Base-by-base conservation (phyloP, 495 filamentous ascomycete genomes). In the Aspergillus biplanus region DNA sequence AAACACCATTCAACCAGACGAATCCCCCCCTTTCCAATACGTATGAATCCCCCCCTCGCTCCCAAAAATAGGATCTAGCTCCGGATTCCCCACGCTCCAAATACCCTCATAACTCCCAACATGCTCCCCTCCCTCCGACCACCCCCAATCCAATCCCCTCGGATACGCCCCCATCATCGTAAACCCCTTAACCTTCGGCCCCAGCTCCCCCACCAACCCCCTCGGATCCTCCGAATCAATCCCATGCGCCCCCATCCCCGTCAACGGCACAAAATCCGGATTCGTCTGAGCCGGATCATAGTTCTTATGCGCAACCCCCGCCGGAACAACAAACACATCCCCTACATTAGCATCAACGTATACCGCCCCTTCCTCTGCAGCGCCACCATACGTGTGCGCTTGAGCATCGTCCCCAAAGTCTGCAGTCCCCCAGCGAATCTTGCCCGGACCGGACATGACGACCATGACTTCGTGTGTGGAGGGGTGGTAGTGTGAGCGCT, bases 391-490 rank as follows among this genome's bases (percentile, higher is more conserved):
- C 13, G 37, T 39, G 13, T 39, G 37, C 13, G 0, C 1, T 13
- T 39, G 8, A 13, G 7, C 8, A 13, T 39, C 37, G 13, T 39
- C 37, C 7, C 8, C 7, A 39, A 39, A 13, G 59, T 79, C 76
- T 11, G 76, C 75, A 18, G 71, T 70, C 37, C 76, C 75, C 60
- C 75, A 77, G 37, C 73, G 66, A 52, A 79, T 77, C 6, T 58
- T 68, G 3, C 73, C 76, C 8, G 65, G 58, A 2, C 76, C 76
- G 13, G 71, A 69, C 7, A 77, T 55, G 3, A 79, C 76, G 32
- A 68, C 65, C 76, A 79, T 79, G 66, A 67, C 71, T 64, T 79
- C 76, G 62, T 79, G 76, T n/a, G 71, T 67, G 6, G 39, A 18
- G 9, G 70, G 67, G 69, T 77, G 76, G 61, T 79, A 79, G 64